A percentile compares a stretch with the other conserved stretches of the same genome.
Conservation (phyloP, 23 red algal species). For the Gracilaria gracilis region DNA sequence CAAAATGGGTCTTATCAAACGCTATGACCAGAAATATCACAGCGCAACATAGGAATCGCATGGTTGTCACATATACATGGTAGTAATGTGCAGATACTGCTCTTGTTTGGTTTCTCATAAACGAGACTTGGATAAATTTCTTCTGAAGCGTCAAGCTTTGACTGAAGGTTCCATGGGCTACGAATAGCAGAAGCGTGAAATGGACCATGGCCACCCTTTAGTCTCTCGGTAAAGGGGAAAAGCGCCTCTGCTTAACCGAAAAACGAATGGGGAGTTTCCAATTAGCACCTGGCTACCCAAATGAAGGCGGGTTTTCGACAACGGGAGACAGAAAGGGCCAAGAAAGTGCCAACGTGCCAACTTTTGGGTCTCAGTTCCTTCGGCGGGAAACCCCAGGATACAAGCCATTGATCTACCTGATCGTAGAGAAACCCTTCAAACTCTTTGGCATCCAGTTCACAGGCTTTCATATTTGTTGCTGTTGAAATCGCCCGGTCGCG, state of each 20-base stretch:
- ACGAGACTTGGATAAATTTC: background rate
- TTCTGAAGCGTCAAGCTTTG: background rate
- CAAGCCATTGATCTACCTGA: background rate
- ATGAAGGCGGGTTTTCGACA: background rate
- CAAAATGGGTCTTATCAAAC: background rate
- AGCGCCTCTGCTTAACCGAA: background rate
- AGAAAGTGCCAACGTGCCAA: background rate
- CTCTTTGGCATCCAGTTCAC: background rate
- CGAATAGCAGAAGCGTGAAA: background rate
- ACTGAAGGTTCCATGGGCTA: background rate
- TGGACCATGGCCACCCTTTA: background rate
- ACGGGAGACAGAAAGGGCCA: background rate
- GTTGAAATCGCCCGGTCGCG: background rate
- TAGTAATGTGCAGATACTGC: background rate
- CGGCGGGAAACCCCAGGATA: background rate
- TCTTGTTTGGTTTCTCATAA: background rate
- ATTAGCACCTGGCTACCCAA: background rate
- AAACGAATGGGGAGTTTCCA: background rate
- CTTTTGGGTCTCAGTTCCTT: background rate
- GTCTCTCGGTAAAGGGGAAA: background rate
- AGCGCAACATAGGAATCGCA: background rate
- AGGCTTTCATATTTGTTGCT: background rate
- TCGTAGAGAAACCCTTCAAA: slow-evolving; percentile 2
- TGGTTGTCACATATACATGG: background rate
- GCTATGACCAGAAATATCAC: background rate